Evolutionary conservation across 2,329 filamentous ascomycete genomes (phyloP), one percentile per base, ranked within the genome.

Genomic region (Microcyclosporella mali): DNA sequence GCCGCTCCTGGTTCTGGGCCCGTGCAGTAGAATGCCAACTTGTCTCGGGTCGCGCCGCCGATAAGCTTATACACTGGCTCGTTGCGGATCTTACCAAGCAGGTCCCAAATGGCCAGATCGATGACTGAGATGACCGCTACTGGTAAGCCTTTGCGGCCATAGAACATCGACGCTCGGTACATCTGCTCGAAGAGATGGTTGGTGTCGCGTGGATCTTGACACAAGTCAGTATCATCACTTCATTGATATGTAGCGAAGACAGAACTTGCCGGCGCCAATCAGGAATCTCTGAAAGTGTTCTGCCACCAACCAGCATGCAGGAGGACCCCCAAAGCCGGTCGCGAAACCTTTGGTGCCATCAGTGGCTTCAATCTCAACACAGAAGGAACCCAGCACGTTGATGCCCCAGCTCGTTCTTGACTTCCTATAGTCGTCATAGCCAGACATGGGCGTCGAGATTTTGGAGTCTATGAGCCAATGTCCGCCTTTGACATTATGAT

Each of bases 101-200:
- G 73, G 71, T 95, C 89, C 89, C 89, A 95, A 31, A 95, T 68
- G 3, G 89, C 89, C 33, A 95, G 76, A 60, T 95, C 89, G 59
- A 95, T 92, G 52, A 95, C 89, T 2, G 88, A 94, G 60, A 95
- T 95, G 59, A 94, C 84, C 40, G 89, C 89, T 9, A 90, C 78
- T 2, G 89, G 85, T 1, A 95, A 79, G 35, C 89, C 89, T 67
- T 95, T 95, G 54, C 89, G 83, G 49, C 89, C 89, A 62, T 95
- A 95, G 73, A 95, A 95, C 86, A 95, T 94, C 55, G 88, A 94
- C 2, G 78, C 85, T 47, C 88, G 82, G 72, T 95, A 95, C 89
- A 95, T 95, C 66, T 94, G 88, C 71, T 95, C 89, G 63, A 94
- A 95, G 21, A 95, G 73, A 50, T 89, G 78, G 67, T 94, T 95